Evolutionary conservation across 208 protist species (phyloP).

Genomic region (Trypanosoma congolense): DNA sequence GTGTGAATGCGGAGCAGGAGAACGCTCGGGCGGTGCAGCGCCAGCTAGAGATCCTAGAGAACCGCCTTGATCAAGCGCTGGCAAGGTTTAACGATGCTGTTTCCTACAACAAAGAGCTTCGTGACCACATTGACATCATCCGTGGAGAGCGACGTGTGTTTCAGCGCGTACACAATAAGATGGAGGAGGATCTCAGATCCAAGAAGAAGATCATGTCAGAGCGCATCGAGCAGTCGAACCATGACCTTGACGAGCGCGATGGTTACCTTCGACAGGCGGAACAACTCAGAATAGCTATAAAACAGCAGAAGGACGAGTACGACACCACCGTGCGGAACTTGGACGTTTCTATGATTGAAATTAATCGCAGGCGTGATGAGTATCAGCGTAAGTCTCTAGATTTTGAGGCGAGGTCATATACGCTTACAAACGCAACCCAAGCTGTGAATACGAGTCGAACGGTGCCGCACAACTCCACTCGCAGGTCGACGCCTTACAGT

Average conservation of each 20-base stretch:
- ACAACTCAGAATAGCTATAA: conserved; percentile 64
- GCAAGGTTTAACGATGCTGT: conserved; percentile 96
- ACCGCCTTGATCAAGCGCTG: conserved; percentile 92
- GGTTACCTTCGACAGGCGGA: conserved; percentile 81
- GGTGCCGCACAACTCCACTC: background rate
- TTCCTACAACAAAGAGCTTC: conserved; percentile 92
- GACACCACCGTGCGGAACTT: conserved; percentile 61
- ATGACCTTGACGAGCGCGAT: conserved; percentile 94
- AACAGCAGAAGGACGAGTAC: conserved; percentile 79
- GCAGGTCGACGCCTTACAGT: conserved; percentile 2
- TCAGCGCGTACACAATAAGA: conserved; percentile 94
- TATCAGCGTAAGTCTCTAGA: conserved; percentile 82
- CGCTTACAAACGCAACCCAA: conserved; percentile 53
- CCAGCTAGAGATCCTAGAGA: conserved; percentile 94
- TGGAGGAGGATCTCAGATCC: conserved; percentile 90
- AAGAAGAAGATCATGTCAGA: conserved; percentile 93
- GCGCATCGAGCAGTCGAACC: conserved; percentile 93
- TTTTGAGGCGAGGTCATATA: conserved; percentile 77
- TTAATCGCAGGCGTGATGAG: conserved; percentile 85
- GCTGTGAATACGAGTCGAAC: conserved; percentile 8
- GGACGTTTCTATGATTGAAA: conserved; percentile 81
- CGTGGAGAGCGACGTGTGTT: conserved; percentile 95
- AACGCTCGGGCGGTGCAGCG: conserved; percentile 85
- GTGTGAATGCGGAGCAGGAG: conserved; percentile 89
- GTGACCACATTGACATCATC: conserved; percentile 95